A percentile compares a stretch with the other conserved stretches of the same genome.
phyloP scores from a whole-genome alignment of 2,329 filamentous ascomycete genomes.

The Pyrenophora teres region DNA sequence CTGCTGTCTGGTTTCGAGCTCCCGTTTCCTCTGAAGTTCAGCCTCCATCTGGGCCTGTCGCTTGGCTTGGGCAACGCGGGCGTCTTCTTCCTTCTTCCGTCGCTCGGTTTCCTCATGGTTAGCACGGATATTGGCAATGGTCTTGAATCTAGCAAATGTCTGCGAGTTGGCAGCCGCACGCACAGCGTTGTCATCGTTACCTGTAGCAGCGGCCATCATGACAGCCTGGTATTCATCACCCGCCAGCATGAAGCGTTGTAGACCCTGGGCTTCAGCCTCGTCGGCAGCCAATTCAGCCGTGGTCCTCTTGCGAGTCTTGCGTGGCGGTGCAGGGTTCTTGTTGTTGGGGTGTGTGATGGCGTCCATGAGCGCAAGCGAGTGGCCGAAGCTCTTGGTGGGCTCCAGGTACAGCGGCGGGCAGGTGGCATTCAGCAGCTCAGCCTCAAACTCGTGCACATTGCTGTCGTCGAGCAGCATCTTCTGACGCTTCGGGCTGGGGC shows the following conservation, averaged over 20 bases:
- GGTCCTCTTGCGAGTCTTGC: constrained; percentile 89
- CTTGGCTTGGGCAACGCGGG: constrained; percentile 46
- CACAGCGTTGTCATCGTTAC: constrained; percentile 68
- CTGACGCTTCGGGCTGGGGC: constrained; percentile 70
- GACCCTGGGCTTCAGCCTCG: constrained; percentile 85
- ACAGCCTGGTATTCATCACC: constrained; percentile 80
- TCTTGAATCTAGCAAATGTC: constrained; percentile 89
- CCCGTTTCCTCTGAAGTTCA: constrained; percentile 41
- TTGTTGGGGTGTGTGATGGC: constrained; percentile 77
- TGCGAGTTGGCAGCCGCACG: constrained; percentile 77
- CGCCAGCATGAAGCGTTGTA: constrained; percentile 90
- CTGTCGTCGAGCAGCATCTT: constrained; percentile 76
- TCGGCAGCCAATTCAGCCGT: constrained; percentile 94
- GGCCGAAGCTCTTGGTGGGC: constrained; percentile 69
- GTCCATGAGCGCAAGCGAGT: constrained; percentile 73
- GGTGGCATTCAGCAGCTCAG: constrained; percentile 73
- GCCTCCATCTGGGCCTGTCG: constrained; percentile 47
- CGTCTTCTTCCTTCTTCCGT: constrained; percentile 56
- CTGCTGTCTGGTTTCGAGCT: constrained; percentile 41
- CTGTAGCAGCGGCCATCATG: constrained; percentile 60
- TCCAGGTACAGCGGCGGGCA: constrained; percentile 77
- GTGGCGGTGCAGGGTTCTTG: constrained; percentile 73
- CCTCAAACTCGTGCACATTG: constrained; percentile 76
- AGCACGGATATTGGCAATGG: constrained; percentile 80
- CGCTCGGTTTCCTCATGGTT: constrained; percentile 74